These are phyloP conservation scores for Monascus purpureus DNA, from an alignment of 495 filamentous ascomycete genomes.

Conservation along the genomic window DNA sequence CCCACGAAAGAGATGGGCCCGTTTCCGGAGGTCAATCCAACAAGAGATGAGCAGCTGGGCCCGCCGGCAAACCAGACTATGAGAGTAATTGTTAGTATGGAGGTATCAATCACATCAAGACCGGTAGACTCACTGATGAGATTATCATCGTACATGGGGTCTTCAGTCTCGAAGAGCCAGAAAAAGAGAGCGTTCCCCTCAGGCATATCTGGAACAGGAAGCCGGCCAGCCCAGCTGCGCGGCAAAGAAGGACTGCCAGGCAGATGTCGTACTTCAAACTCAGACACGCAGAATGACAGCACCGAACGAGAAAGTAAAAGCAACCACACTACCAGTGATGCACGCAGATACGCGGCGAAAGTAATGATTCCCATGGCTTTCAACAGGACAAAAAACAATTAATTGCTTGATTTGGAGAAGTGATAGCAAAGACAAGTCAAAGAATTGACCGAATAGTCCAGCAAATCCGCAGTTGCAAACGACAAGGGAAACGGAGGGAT, in stretches of 20 bases:
- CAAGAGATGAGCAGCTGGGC: slow-evolving; percentile 52
- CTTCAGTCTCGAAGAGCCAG: slow-evolving; percentile 26
- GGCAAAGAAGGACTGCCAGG: slow-evolving; percentile 17
- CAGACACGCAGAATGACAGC: slow-evolving; percentile 5
- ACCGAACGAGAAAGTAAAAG: too few species aligned
- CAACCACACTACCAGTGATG: not conserved
- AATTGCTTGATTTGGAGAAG: too few species aligned
- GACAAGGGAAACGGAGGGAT: too few species aligned
- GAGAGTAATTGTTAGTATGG: not conserved
- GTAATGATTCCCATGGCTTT: too few species aligned
- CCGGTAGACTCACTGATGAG: slow-evolving; percentile 18
- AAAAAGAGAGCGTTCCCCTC: slow-evolving; percentile 26
- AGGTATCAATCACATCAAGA: not conserved
- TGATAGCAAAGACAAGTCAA: too few species aligned
- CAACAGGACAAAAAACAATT: too few species aligned
- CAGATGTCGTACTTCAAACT: slow-evolving; percentile 16
- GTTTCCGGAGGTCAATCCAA: slow-evolving; percentile 36
- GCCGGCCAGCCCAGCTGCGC: slow-evolving; percentile 27
- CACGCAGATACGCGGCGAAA: not conserved
- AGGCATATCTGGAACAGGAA: slow-evolving; percentile 17
- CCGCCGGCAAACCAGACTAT: slow-evolving; percentile 57
- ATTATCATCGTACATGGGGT: slow-evolving; percentile 16
- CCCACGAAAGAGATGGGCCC: slow-evolving; percentile 16
- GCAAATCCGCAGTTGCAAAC: too few species aligned
- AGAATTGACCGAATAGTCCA: too few species aligned